Evolutionary conservation across 306 rosid genomes (phyloP), one percentile per base, ranked within the genome.

Genomic region (Begonia loranthoides): DNA sequence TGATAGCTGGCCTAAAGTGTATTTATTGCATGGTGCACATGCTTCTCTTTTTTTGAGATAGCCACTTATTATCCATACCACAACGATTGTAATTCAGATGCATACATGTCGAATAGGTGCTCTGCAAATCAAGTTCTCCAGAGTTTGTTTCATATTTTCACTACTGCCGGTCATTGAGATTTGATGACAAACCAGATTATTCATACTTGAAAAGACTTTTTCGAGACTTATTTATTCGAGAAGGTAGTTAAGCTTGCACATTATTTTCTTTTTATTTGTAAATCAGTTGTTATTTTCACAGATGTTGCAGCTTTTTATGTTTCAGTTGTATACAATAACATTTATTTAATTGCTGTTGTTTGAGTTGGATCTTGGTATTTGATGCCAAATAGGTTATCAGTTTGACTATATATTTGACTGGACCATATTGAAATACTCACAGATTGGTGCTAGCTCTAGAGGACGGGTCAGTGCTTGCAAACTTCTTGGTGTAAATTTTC

Each of bases 181-280:
- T 92, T 67, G 99, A 92, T 61, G 99, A 92, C 81, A 92, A 92
- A 68, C 99, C 99, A 51, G 99, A 92, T 77, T 92, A 87, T 75
- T 87, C 99, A 12, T 92, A 92, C 63, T 65, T 92, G 34, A 92
- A 92, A 82, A 87, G 99, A 66, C 96, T 92, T 57, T 86, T 87
- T 55, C 79, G 94, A 19, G 99, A 92, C 63, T 78, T 92, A 17
- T 92, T 92, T 75, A 87, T 87, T 66, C 83, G 99, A 63, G 96
- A 87, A 92, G 99, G 99, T 77, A 64, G 43, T 9, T 22, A 68
- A 10, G 47, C 36, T 28, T 28, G 47, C 47, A 43, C 47, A 28
- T 13, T 59, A 50, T 61, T 40, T 34, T 45, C 15, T 43, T 41
- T 41, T 9, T 49, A 52, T 57, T 48, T 36, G 5, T 15, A 13